Percentiles rank a stretch among this genome's conserved stretches.
Conservation (phyloP, 2,329 filamentous ascomycete species). For the Neofusicoccum sp. region DNA sequence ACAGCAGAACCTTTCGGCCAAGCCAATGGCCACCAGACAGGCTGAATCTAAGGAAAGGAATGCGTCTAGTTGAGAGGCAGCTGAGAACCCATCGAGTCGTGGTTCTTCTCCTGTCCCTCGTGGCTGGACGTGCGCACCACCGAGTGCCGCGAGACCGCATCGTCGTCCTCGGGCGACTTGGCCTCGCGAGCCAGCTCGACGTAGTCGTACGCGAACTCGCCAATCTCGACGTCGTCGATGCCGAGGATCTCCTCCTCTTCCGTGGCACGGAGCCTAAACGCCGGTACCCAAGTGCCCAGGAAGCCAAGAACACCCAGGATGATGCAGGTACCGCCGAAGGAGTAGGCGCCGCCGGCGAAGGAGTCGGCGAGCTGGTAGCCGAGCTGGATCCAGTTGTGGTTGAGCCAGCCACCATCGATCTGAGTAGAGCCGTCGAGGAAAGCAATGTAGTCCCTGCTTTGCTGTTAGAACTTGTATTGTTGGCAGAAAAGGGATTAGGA, state of each 20-base stretch:
- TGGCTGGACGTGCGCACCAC: slow-evolving; percentile 7
- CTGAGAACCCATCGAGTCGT: slow-evolving; percentile 21
- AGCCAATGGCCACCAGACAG: neutral
- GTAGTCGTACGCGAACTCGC: slow-evolving; percentile 93
- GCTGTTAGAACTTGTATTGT: neutral
- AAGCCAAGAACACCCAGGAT: slow-evolving; percentile 66
- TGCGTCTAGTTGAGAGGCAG: neutral
- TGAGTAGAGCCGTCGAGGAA: slow-evolving; percentile 70
- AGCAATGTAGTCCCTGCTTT: slow-evolving; percentile 72
- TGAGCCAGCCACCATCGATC: slow-evolving; percentile 79
- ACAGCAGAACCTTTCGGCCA: slow-evolving; percentile 7
- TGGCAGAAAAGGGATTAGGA: neutral
- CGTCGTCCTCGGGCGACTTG: slow-evolving; percentile 43
- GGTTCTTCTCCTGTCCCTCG: slow-evolving; percentile 20
- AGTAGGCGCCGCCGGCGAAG: slow-evolving; percentile 73
- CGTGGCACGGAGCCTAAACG: slow-evolving; percentile 70
- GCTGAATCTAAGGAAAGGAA: neutral
- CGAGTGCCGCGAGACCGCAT: slow-evolving; percentile 23
- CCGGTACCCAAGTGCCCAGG: slow-evolving; percentile 76
- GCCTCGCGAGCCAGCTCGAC: slow-evolving; percentile 80
- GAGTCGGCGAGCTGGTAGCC: slow-evolving; percentile 85
- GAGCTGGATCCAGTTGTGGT: slow-evolving; percentile 81
- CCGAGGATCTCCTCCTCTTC: slow-evolving; percentile 82
- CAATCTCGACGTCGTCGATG: slow-evolving; percentile 87
- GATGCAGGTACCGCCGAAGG: slow-evolving; percentile 74